Percentiles rank a stretch among this genome's conserved stretches.
These are phyloP conservation scores for Rhodotorula sp. DNA, from an alignment of 1,284 basidiomycete genomes.

Conservation along the genomic window DNA sequence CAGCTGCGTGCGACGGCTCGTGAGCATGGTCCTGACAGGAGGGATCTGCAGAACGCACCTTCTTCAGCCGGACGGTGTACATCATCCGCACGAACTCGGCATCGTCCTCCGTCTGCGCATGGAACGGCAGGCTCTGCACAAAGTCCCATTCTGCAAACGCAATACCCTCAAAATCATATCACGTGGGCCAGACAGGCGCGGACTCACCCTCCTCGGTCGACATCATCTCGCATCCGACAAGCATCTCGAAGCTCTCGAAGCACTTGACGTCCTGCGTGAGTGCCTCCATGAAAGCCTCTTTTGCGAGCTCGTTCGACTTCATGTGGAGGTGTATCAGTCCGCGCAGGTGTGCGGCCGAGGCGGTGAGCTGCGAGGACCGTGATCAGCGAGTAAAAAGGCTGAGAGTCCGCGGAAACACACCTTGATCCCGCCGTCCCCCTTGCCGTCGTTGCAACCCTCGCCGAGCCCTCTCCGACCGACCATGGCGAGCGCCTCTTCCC, in stretches of 20 bases:
- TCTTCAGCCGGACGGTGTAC: constrained; percentile 85
- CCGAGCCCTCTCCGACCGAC: constrained; percentile 57
- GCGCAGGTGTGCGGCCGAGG: constrained; percentile 90
- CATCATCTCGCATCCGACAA: constrained; percentile 92
- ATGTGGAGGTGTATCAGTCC: constrained; percentile 91
- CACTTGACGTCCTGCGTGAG: constrained; percentile 93
- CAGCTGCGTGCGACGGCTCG: constrained; percentile 53
- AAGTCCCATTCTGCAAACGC: constrained; percentile 85
- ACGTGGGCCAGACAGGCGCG: not conserved
- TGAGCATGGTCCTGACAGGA: constrained; percentile 6
- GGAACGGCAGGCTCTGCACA: constrained; percentile 76
- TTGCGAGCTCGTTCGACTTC: constrained; percentile 82
- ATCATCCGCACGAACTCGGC: constrained; percentile 85
- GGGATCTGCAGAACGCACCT: constrained; percentile 51
- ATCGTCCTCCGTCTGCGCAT: constrained; percentile 77
- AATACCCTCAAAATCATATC: constrained; percentile 3
- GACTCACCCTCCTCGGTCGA: constrained; percentile 77
- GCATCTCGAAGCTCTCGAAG: constrained; percentile 89
- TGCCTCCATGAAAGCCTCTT: constrained; percentile 91
- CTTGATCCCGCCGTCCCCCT: constrained; percentile 50
- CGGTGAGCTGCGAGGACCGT: constrained; percentile 66
- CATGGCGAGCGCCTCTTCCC: constrained; percentile 88
- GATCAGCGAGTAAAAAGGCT: not conserved
- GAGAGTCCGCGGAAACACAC: constrained; percentile 23
- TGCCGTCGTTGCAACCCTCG: constrained; percentile 11